Base-by-base conservation (phyloP, 805 yeast species). In the Cyberlindnera japonica region DNA sequence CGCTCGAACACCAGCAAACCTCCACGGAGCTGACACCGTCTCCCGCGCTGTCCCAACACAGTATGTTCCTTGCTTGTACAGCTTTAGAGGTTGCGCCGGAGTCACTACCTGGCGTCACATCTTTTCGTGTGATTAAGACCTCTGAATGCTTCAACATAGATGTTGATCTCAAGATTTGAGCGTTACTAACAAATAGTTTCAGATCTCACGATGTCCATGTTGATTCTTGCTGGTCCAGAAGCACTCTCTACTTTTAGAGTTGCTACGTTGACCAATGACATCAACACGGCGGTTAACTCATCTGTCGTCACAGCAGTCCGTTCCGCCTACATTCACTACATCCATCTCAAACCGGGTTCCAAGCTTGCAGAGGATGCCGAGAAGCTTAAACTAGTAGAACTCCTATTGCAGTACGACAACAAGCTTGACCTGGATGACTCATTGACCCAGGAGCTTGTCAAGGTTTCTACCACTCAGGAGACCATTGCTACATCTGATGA, bases 231-330 rank as follows among this genome's bases (percentile, higher is more conserved):
- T 33, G 99, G 99, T 43, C 95, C 96, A 35, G 76, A 75, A 58
- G 97, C 96, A 48, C 72, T 89, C 59, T 90, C 98, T 38, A 75
- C 76, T 37, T 91, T 91, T 65, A 78, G 98, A 67, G 81, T 89
- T 50, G 75, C 79, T 46, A 83, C 75, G 51, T 70, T 90, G 66
- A 70, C 78, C 50, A 70, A 77, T 49, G 87, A 81, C 56, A 77
- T 91, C 65, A 83, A 85, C 66, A 75, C 75, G 19, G 74, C 80
- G 49, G 81, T 84, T 49, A 78, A 79, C 57, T 57, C 66, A 22
- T 72, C 83, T 9, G 80, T 81, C 38, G 82, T 89, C 40, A 74
- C 75, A 32, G 78, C 78, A 30, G 79, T 93, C 45, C 77, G 81
- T 42, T 76, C 96, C 13, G 74, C 85, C 43, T 86, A 75, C 57